Base-by-base conservation (phyloP, 352 stramenopile genomes). In the Blastocystis sp. region DNA sequence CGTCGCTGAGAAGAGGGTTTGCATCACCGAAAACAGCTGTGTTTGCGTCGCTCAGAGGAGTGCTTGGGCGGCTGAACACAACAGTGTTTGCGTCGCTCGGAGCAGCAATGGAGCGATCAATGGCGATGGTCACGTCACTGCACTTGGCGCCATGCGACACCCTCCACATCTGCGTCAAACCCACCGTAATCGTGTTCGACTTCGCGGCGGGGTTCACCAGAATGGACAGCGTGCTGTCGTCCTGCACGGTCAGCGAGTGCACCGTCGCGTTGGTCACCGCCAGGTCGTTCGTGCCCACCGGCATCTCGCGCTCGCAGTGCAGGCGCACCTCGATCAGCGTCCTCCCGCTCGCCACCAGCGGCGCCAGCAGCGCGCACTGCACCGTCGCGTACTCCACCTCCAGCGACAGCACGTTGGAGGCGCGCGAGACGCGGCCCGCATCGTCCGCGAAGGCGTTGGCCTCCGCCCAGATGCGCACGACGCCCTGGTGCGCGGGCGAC, bases 371-470 rank as follows among this genome's bases (percentile, higher is more conserved):
- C 4, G 45, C 52, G 24, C 74, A 84, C 21, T 34, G 0, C 1
- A n/a, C 66, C 0, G 38, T 17, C 14, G 19, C 21, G 48, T 34
- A 68, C 42, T 28, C 19, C 4, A 84, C 74, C 7, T 60, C 21
- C 54, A 84, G 57, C 17, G 4, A 4, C 6, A 84, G 60, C 17
- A 68, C 14, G 19, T 84, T 43, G 28, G 74, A 84, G 7, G 60
- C 38, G 9, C 28, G 21, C 40, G 48, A 68, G 9, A 59, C 9
- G 0, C 57, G 74, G 11, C 74, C 74, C 38, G 57, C 48, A 0
- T 84, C 74, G 54, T 84, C 74, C 1, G 17, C 3, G 52, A 84
- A 84, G 3, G 74, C 74, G 19, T 54, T 59, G 9, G 24, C 74
- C 0, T 61, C 17, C 59, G 74, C n/a, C 21, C 34, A 84, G 19